Base-by-base conservation (phyloP, 306 rosid genomes). In the Myrica gale region DNA sequence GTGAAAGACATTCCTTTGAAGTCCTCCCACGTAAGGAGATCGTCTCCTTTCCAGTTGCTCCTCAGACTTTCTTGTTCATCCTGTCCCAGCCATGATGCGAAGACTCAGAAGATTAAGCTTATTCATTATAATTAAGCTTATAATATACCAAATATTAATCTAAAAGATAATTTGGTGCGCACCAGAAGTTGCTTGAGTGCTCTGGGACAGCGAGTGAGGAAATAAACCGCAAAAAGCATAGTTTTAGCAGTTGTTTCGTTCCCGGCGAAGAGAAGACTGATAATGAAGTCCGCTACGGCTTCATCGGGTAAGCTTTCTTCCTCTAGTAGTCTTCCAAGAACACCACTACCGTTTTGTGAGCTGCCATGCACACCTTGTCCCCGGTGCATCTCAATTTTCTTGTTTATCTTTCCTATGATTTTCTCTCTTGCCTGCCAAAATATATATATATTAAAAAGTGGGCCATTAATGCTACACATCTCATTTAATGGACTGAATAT, bases 251-350 rank as follows among this genome's bases (percentile, higher is more conserved):
- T 94, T 10, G 98, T 91, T 88, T 94, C 98, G 58, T 90, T 94
- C 61, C 98, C 98, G 0, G 98, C 98, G 57, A 94, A 94, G 68
- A 94, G 95, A 79, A 94, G 98, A 78, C 92, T 94, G 87, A 94
- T 90, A 50, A 92, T 88, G 90, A 94, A 94, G 70, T 94, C 98
- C 54, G 95, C 90, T 5, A 92, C 84, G 10, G 87, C 89, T 2
- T 88, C 95, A 69, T 94, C 96, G 0, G 89, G 86, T 58, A 94
- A 82, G 75, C 89, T 86, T 80, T 90, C 93, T 69, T 92, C 98
- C 83, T 89, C 92, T 32, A 94, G 66, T 6, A 94, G 73, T 76
- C 93, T 92, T 81, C 86, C 93, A 19, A 94, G 89, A 8, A 92
- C 89, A 45, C 97, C 91, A 74, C 77, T 84, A 11, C 84, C 82